Percentiles rank a stretch among this genome's conserved stretches.
These are phyloP conservation scores for Iberis amara DNA, from an alignment of 441 rosid genomes.

Conservation along the genomic window DNA sequence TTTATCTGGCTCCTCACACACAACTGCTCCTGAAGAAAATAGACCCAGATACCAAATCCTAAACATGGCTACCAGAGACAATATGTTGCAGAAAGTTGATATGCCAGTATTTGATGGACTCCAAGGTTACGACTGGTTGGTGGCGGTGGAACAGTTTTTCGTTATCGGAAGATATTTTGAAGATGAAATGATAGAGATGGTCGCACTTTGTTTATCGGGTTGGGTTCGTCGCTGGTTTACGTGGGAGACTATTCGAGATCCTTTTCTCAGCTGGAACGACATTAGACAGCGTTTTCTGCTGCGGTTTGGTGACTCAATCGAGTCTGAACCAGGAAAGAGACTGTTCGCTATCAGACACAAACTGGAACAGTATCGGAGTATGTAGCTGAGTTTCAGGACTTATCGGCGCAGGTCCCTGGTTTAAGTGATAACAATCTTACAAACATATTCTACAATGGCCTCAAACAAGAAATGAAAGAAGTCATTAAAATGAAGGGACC, in stretches of 20 bases:
- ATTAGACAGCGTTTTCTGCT: not conserved
- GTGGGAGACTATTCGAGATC: not conserved
- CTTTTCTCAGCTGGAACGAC: not conserved
- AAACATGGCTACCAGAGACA: not conserved
- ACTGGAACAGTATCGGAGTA: not conserved
- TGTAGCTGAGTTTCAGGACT: not conserved
- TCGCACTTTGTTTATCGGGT: not conserved
- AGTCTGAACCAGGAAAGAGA: not conserved
- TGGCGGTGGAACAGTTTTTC: not conserved
- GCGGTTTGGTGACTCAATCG: not conserved
- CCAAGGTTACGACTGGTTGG: not conserved
- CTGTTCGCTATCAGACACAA: not conserved
- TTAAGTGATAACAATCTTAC: not conserved
- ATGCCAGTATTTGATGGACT: not conserved
- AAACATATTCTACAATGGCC: not conserved
- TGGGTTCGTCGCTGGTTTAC: not conserved
- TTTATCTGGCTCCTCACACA: too few relatives aligned
- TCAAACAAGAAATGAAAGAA: not conserved
- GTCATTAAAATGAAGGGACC: not conserved
- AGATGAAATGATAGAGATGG: not conserved
- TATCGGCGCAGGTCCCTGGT: not conserved
- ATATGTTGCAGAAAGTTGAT: not conserved
- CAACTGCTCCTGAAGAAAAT: too few relatives aligned
- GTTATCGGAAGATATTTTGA: not conserved
- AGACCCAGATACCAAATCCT: too few relatives aligned